Base-by-base conservation (phyloP, 2,329 filamentous ascomycete genomes). In the Sarocladiaceae sp. region DNA sequence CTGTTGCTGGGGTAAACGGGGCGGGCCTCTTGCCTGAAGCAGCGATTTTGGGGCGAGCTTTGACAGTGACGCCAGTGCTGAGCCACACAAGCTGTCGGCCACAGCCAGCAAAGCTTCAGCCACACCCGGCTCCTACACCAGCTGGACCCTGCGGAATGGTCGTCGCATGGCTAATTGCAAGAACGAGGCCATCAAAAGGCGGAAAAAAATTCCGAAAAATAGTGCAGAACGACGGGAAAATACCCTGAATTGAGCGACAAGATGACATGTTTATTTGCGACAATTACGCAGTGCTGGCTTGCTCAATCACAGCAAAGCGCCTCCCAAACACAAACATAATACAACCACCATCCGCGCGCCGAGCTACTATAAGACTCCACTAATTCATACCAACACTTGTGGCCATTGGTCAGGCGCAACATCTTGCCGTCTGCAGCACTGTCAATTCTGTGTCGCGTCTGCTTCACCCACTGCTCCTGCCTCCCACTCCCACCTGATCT, bases 1-100 rank as follows among this genome's bases (percentile, higher is more conserved):
- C 52, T 59, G 66, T 68, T 68, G 66, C 63, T 60, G 61, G 66
- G 66, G 64, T 63, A 58, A 48, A 44, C 12, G 37, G 37, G 37
- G 37, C n/a, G n/a, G 40, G 22, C 22, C 23, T 44, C 40, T 28
- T 44, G 13, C 17, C 44, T 33, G 22, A 26, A 46, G 22, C 40
- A 46, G 40, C 37, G 17, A 20, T 8, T 40, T 4, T 8, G 37
- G 37, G 15, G 5, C 11, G 37, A 22, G 17, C 37, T 40, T n/a
- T n/a, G n/a, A n/a, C n/a, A n/a, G n/a, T n/a, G n/a, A n/a, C n/a
- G 37, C 37, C 15, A 20, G 17, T 40, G 40, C 40, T 48, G 44
- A 17, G 44, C 44, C 44, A 48, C 44, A 48, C 17, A 17, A 48
- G 44, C 44, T 48, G 15, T 31, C 44, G 33, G 44, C 44, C 44